phyloP scores from a whole-genome alignment of 2,329 filamentous ascomycete species.

The Ophiostoma triangulosporum region DNA sequence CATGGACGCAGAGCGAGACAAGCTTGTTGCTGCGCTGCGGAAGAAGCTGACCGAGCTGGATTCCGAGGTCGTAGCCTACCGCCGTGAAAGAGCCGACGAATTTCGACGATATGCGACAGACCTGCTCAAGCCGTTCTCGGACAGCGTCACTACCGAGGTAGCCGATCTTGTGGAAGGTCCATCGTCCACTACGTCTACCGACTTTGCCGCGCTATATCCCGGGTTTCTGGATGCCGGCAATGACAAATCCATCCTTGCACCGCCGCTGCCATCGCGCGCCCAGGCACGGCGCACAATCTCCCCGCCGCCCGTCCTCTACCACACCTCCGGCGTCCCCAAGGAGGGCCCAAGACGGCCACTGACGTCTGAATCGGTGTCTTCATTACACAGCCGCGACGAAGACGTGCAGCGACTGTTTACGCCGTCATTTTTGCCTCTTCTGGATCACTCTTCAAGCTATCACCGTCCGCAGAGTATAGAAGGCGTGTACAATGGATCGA shows the following conservation, averaged over 20 bases:
- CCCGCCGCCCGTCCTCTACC: constrained; percentile 27
- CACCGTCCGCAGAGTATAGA: constrained; percentile 12
- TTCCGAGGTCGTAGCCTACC: constrained; percentile 41
- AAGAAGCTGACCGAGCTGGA: constrained; percentile 43
- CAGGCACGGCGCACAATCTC: constrained; percentile 17
- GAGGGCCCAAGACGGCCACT: constrained; percentile 19
- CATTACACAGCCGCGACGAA: constrained; percentile 30
- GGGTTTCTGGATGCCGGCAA: constrained; percentile 18
- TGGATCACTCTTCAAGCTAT: constrained; percentile 30
- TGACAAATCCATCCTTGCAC: constrained; percentile 12
- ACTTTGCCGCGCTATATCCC: constrained; percentile 30
- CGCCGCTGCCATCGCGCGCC: constrained; percentile 9
- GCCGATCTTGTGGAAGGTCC: constrained; percentile 30
- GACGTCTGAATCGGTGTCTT: constrained; percentile 10
- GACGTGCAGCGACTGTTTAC: constrained; percentile 51
- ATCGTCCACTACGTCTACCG: constrained; percentile 24
- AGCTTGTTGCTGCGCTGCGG: constrained; percentile 37
- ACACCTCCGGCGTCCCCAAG: constrained; percentile 24
- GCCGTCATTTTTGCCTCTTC: constrained; percentile 46
- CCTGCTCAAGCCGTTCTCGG: constrained; percentile 33
- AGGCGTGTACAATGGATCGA: neutral
- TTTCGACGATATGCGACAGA: constrained; percentile 41
- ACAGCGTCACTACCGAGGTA: constrained; percentile 32
- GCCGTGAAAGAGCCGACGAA: constrained; percentile 41
- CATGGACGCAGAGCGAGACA: constrained; percentile 25